phyloP scores from a whole-genome alignment of 176 grass and related monocot species.

The maize (Zea mays) region DNA sequence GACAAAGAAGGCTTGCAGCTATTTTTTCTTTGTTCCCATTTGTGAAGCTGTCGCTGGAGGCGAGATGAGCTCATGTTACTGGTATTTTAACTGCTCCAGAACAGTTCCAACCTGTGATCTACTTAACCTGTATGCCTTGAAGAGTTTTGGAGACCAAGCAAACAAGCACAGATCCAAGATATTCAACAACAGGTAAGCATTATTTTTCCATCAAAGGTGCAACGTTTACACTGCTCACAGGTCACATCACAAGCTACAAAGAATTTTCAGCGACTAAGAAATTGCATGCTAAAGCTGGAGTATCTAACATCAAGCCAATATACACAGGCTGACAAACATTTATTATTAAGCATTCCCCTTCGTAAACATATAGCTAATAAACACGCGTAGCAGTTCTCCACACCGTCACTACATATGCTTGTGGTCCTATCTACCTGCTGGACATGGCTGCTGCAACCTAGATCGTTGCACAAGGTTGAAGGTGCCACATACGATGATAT shows the following conservation, averaged over 20 bases:
- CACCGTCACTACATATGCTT: constrained; percentile 32
- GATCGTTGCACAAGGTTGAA: constrained; percentile 21
- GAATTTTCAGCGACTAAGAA: constrained; percentile 42
- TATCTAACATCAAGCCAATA: constrained; percentile 36
- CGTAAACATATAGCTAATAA: constrained; percentile 38
- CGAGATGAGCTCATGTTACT: background rate
- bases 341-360: constrained; percentile 36
- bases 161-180: background rate
- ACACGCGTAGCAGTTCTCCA: constrained; percentile 34
- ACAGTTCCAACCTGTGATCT: background rate
- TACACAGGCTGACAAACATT: constrained; percentile 47
- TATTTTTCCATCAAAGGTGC: constrained; percentile 37
- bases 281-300: background rate
- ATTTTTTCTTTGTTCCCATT: background rate
- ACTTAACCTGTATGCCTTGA: background rate
- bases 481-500: constrained; percentile 25
- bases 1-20: constrained; percentile 10
- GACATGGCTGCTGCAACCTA: constrained; percentile 31
- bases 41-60: constrained; percentile 4
- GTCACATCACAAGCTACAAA: constrained; percentile 40
- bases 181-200: constrained; percentile 33
- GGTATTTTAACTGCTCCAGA: background rate
- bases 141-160: constrained; percentile 4
- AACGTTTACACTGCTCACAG: constrained; percentile 49
- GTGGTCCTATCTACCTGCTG: constrained; percentile 23